Base-by-base conservation (phyloP, 2,329 filamentous ascomycete species). In the Hymenoscyphus occultus region DNA sequence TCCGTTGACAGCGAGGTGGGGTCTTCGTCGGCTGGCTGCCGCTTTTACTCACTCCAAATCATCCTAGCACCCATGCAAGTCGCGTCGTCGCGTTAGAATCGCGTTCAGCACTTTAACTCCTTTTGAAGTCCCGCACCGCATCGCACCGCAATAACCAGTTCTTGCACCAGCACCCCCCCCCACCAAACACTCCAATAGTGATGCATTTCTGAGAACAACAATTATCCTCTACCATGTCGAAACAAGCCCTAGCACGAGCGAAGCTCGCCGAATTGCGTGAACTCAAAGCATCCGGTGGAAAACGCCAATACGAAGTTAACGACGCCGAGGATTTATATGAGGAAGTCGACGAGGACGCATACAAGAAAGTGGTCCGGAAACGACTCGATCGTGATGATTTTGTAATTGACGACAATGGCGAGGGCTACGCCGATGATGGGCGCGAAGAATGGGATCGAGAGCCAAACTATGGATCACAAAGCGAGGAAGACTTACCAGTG, bases 371-470 rank as follows among this genome's bases (percentile, higher is more conserved):
- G 70, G 93, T 99, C 14, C 87, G 95, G 54, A 87, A 90, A 64
- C 89, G 95, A 58, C 83, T 99, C 61, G 91, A 98, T 75, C 84
- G 96, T 74, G 95, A 99, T 73, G 95, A 99, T 79, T 99, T 99
- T 74, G 94, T 99, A 61, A 93, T 99, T 66, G 95, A 98, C 80
- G 95, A 99, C 80, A 96, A 97, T 80, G 94, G 94, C 74, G 92
- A 94, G 76, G 94, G 95, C 45, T 99, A 99, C 74, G 94, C 92
- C 70, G 94, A 98, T 76, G 95, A 98, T 75, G 95, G 95, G 67
- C 89, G 95, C 63, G 93, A 97, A 79, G 95, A 98, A 73, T 94
- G 94, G 93, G 84, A 89, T 69, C 81, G 83, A 70, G 83, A 83
- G 66, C 80, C 86, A 75, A 82, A 84, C 68, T 86, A 90, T 76